These are phyloP conservation scores for Elongisporangium senticosum DNA, from an alignment of 352 stramenopile genomes.

Conservation along the genomic window DNA sequence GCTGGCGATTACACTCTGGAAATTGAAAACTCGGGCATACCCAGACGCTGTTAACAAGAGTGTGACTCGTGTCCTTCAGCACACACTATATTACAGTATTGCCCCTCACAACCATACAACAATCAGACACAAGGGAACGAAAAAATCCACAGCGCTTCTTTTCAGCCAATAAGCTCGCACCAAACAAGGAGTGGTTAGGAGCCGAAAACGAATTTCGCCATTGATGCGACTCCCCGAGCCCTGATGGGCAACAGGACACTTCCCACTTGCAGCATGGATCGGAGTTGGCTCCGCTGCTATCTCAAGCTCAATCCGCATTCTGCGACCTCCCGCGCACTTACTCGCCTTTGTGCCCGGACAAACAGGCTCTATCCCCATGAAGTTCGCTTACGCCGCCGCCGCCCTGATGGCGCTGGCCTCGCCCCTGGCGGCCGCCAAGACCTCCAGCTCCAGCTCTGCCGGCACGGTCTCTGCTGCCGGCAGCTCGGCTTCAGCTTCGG, in stretches of 20 bases:
- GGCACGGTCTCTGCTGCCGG: slow-evolving; percentile 19
- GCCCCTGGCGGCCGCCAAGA: slow-evolving; percentile 2
- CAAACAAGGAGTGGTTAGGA: background rate
- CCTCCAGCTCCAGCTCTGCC: slow-evolving; percentile 20
- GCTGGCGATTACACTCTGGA: no score
- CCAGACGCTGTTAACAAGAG: background rate
- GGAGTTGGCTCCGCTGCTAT: background rate
- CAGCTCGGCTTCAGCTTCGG: slow-evolving; percentile 10
- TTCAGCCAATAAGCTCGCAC: background rate
- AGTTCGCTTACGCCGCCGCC: background rate
- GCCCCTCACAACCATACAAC: background rate
- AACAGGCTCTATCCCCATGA: background rate
- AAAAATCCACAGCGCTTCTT: background rate
- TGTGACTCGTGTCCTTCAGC: background rate
- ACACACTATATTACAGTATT: background rate
- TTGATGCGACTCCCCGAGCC: background rate
- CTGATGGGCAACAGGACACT: background rate
- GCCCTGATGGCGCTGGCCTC: background rate
- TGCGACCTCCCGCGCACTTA: background rate
- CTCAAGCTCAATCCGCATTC: background rate
- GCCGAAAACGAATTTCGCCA: background rate
- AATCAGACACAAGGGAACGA: background rate
- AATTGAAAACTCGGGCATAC: background rate
- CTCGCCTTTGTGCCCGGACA: background rate
- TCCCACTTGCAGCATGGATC: no score